Percentiles rank a stretch among this genome's conserved stretches.
phyloP scores from a whole-genome alignment of 768 basidiomycete genomes.

The Amanita subjunquillea region DNA sequence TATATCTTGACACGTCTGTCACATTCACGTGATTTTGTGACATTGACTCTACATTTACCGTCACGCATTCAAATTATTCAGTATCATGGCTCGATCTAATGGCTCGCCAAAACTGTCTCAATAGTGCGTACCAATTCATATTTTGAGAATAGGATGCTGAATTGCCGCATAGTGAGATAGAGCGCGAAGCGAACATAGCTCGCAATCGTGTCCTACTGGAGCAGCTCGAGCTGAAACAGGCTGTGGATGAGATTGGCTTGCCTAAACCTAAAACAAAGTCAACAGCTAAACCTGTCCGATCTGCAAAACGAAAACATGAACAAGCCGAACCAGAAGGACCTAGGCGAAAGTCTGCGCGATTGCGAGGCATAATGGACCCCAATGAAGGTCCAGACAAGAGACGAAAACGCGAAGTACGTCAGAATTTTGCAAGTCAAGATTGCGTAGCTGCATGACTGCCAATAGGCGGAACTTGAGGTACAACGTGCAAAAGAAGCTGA shows the following conservation, averaged over 20 bases:
- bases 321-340: slow-evolving; percentile 33
- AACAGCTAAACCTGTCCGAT: slow-evolving; percentile 52
- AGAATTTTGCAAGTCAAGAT: background rate
- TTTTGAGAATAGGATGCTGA: background rate
- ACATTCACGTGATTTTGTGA: slow-evolving; percentile 7
- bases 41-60: background rate
- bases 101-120: slow-evolving; percentile 35
- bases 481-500: slow-evolving; percentile 47
- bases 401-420: slow-evolving; percentile 53
- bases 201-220: slow-evolving; percentile 69
- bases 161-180: slow-evolving; percentile 38
- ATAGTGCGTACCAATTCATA: slow-evolving; percentile 29
- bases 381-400: slow-evolving; percentile 59
- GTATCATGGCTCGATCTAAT: background rate
- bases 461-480: slow-evolving; percentile 40
- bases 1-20: background rate
- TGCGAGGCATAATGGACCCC: slow-evolving; percentile 37
- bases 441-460: background rate
- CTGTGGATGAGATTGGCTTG: slow-evolving; percentile 36
- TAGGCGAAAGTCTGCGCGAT: slow-evolving; percentile 56
- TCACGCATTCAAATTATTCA: too few species aligned
- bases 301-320: slow-evolving; percentile 47
- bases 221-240: slow-evolving; percentile 56
- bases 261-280: slow-evolving; percentile 26
- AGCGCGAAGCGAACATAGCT: slow-evolving; percentile 75